A percentile compares a stretch with the other conserved stretches of the same genome.
Evolutionary conservation across 768 basidiomycete genomes (phyloP).

Genomic region (Royoungia palumana): DNA sequence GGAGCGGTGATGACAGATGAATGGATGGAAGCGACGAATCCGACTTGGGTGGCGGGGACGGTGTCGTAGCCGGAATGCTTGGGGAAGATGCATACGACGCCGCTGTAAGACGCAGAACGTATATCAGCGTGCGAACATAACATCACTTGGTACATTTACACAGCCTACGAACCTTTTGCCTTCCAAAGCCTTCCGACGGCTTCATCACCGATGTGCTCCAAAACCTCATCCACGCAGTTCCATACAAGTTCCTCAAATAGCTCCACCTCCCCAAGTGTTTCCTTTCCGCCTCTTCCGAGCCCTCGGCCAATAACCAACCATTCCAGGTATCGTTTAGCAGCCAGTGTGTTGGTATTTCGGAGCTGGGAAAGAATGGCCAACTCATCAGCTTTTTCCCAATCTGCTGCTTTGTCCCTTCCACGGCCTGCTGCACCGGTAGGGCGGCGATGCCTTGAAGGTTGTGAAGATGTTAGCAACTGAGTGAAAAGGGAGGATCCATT

Average conservation of each 20-base stretch:
- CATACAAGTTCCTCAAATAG: slow-evolving; percentile 67
- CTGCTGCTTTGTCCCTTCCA: slow-evolving; percentile 20
- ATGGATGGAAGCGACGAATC: neutral
- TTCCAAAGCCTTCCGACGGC: slow-evolving; percentile 60
- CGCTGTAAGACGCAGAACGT: slow-evolving; percentile 31
- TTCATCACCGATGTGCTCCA: slow-evolving; percentile 46
- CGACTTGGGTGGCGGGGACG: slow-evolving; percentile 9
- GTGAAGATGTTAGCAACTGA: slow-evolving; percentile 24
- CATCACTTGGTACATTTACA: neutral
- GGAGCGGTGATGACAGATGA: neutral
- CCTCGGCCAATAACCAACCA: slow-evolving; percentile 72
- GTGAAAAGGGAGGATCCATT: neutral
- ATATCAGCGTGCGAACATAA: neutral
- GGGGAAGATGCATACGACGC: slow-evolving; percentile 49
- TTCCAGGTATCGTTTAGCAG: slow-evolving; percentile 73
- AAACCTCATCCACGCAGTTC: slow-evolving; percentile 53
- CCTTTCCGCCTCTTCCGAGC: slow-evolving; percentile 22
- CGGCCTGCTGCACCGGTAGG: slow-evolving; percentile 18
- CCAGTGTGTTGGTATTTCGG: slow-evolving; percentile 28
- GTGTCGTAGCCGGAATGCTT: neutral
- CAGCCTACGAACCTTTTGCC: slow-evolving; percentile 52
- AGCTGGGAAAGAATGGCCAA: slow-evolving; percentile 29
- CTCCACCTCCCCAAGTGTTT: slow-evolving; percentile 21
- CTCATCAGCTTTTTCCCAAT: slow-evolving; percentile 26
- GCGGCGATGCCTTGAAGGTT: slow-evolving; percentile 17